Evolutionary conservation across 345 rosid genomes (phyloP).

Genomic region (Schrenkiella parvula): DNA sequence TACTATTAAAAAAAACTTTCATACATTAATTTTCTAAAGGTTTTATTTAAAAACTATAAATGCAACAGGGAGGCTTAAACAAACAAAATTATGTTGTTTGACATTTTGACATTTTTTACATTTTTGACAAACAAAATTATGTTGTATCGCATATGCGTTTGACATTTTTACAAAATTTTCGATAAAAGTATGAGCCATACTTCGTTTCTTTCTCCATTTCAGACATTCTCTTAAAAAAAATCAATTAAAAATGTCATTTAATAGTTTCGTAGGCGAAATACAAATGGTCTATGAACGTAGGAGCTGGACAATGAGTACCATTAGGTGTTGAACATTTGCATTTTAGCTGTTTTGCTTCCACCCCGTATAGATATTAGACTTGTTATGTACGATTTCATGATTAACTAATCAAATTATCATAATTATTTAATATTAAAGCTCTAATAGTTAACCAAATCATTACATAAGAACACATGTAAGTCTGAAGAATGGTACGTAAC

Average conservation of each 20-base stretch:
- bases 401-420: slow-evolving; percentile 9
- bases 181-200: neutral
- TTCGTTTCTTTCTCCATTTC: neutral
- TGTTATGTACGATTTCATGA: slow-evolving; percentile 9
- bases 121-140: too few species aligned
- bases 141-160: neutral
- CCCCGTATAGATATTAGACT: slow-evolving; percentile 7
- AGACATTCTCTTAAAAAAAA: too few species aligned
- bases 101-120: too few species aligned
- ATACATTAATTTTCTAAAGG: neutral
- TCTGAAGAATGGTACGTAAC: slow-evolving; percentile 25
- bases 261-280: neutral
- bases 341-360: neutral
- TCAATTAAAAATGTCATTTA: neutral
- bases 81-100: too few species aligned
- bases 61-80: neutral
- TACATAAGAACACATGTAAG: slow-evolving; percentile 7
- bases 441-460: neutral
- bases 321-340: slow-evolving; percentile 24
- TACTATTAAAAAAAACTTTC: too few species aligned
- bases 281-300: neutral
- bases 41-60: too few species aligned
- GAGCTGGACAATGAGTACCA: slow-evolving; percentile 3
- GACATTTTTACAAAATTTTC: neutral
- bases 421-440: neutral